Evolutionary conservation across 169 alveolate genomes (phyloP).

Genomic region (Eimeria brunetti): DNA sequence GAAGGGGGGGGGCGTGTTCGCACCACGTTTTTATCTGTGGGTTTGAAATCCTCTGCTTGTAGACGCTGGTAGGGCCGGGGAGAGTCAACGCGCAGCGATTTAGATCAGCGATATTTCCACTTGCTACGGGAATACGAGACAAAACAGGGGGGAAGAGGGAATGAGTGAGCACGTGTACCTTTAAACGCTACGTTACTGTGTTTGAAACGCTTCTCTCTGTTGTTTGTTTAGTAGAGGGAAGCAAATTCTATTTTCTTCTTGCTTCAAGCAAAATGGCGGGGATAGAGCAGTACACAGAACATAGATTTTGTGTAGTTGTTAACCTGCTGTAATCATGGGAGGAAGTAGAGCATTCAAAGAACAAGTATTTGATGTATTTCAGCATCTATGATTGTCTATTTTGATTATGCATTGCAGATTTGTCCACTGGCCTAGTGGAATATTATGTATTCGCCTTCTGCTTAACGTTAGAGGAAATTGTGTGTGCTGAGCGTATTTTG

Average conservation of each 20-base stretch:
- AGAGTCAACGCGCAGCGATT: constrained; percentile 16
- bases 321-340: too few species aligned
- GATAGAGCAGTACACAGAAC: background rate
- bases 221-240: background rate
- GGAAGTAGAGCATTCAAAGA: too few species aligned
- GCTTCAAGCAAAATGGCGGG: background rate
- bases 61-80: constrained; percentile 39
- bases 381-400: background rate
- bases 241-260: background rate
- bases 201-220: background rate
- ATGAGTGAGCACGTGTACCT: too few species aligned
- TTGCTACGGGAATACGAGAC: background rate
- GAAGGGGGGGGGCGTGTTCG: background rate
- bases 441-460: background rate
- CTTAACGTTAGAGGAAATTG: background rate
- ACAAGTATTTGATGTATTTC: background rate
- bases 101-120: background rate
- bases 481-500: background rate
- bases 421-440: background rate
- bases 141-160: background rate
- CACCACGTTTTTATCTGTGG: constrained; percentile 54
- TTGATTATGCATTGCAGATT: background rate
- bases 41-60: constrained; percentile 19
- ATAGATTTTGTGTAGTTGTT: too few species aligned
- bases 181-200: background rate